Evolutionary conservation across 73 alveolate species (phyloP), one percentile per base, ranked within the genome.

Genomic region (Paraurostyla sp.): DNA sequence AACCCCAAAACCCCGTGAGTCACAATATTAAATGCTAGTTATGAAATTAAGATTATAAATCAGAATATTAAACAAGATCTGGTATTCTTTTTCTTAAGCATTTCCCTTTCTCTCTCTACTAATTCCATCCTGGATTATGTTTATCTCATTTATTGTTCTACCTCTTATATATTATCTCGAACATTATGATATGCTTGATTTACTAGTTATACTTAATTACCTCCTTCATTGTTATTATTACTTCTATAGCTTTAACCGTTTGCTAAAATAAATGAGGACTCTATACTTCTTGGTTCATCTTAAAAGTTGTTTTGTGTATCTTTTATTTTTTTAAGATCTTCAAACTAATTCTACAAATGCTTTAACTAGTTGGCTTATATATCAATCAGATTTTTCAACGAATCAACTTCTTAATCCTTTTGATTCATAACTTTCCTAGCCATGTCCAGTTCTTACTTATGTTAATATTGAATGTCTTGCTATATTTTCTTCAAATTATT

Each of bases 91-190:
- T 48, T 3, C 36, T 73, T 45, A 1, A 73, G 13, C 11, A 57
- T 56, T 27, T 45, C 87, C 42, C 87, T 73, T 73, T 73, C 87
- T 50, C 87, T 73, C 46, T 73, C 87, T 7, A 73, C 7, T 15
- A 73, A 27, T 6, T 73, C 71, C 46, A 73, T 73, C 71, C 29
- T 43, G 27, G 25, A 20, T 33, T 73, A 30, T 13, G 87, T 23
- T 30, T 73, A 16, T 45, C 56, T 42, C 71, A 73, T 45, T 73
- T 73, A 29, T 27, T 20, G 13, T 36, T 73, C 16, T 7, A 73
- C 71, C 13, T 73, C 52, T 18, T 73, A 13, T 1, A 73, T 40
- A 25, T 48, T 73, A 4, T 40, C n/a, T 30, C 29, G 41, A 2
- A 73, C 82, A 35, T 27, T 35, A 7, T 32, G 35, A 65, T 59